These are phyloP conservation scores for Cordyceps tenuipes DNA, from an alignment of 2,329 filamentous ascomycete species.

Conservation along the genomic window DNA sequence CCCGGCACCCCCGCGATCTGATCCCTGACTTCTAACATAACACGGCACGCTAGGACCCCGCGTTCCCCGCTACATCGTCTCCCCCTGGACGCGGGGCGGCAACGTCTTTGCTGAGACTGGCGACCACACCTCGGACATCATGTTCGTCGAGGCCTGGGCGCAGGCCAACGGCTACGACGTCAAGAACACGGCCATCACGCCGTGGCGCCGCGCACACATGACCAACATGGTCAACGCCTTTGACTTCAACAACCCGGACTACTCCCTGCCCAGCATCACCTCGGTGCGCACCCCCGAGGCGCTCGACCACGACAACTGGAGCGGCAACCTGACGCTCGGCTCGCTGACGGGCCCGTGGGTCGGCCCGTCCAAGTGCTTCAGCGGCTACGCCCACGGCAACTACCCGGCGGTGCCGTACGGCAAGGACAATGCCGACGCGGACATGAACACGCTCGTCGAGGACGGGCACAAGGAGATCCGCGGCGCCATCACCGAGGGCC, in stretches of 20 bases:
- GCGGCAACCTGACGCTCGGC: conserved; percentile 21
- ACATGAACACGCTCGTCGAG: conserved; percentile 32
- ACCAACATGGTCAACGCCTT: conserved; percentile 25
- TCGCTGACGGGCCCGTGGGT: conserved; percentile 16
- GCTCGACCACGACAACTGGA: conserved; percentile 20
- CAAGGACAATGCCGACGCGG: conserved; percentile 19
- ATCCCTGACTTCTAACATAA: background rate
- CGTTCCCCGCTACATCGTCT: conserved; percentile 44
- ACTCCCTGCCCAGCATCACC: conserved; percentile 31
- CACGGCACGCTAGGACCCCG: conserved; percentile 30
- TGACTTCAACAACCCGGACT: conserved; percentile 38
- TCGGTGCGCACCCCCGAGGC: conserved; percentile 32
- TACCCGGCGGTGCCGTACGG: conserved; percentile 34
- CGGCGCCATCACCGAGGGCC: conserved; percentile 43
- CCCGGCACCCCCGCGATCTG: background rate
- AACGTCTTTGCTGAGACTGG: conserved; percentile 44
- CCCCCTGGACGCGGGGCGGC: conserved; percentile 44
- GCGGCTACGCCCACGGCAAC: conserved; percentile 20
- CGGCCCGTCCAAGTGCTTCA: conserved; percentile 34
- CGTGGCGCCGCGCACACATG: conserved; percentile 20
- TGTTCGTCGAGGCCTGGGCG: conserved; percentile 41
- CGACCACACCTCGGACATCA: conserved; percentile 45
- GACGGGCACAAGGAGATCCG: conserved; percentile 44
- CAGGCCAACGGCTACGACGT: conserved; percentile 25
- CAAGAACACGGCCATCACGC: conserved; percentile 16